These are phyloP conservation scores for Daldinia vernicosa DNA, from an alignment of 495 filamentous ascomycete genomes.

Conservation along the genomic window DNA sequence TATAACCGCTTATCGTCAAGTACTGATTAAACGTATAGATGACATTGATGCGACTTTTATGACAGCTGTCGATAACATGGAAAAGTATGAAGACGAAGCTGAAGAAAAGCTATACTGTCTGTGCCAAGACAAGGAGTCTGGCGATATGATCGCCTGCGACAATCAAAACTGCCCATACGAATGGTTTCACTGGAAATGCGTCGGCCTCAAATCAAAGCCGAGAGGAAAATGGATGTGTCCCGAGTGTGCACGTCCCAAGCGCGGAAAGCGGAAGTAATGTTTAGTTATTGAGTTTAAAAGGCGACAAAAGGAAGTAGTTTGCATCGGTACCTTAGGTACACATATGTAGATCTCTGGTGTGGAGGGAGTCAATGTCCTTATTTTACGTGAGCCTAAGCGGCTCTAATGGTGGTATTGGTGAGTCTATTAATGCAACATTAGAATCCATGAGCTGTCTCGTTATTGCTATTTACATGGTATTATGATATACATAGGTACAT, in stretches of 20 bases:
- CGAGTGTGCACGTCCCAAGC: constrained; percentile 63
- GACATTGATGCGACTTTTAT: constrained; percentile 31
- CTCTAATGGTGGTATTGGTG: not conserved
- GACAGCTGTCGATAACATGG: constrained; percentile 25
- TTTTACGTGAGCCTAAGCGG: not conserved
- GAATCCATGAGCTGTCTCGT: not conserved
- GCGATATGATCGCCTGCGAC: constrained; percentile 98
- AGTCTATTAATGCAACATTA: constrained; percentile 9
- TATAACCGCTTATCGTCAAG: not conserved
- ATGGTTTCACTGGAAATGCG: constrained; percentile 98
- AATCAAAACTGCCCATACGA: constrained; percentile 88
- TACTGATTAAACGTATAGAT: constrained; percentile 15
- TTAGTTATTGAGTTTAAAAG: not conserved
- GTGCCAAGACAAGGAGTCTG: constrained; percentile 87
- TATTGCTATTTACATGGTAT: constrained; percentile 7
- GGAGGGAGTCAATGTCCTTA: not conserved
- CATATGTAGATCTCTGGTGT: not conserved
- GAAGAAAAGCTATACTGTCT: constrained; percentile 77
- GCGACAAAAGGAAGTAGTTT: not conserved
- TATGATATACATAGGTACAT: constrained; percentile 16
- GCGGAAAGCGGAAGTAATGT: constrained; percentile 13
- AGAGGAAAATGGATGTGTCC: constrained; percentile 91
- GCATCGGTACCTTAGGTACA: not conserved
- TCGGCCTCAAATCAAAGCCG: constrained; percentile 85
- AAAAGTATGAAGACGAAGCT: constrained; percentile 66